Evolutionary conservation across 345 rosid species (phyloP).

Genomic region (Corchorus capsularis): DNA sequence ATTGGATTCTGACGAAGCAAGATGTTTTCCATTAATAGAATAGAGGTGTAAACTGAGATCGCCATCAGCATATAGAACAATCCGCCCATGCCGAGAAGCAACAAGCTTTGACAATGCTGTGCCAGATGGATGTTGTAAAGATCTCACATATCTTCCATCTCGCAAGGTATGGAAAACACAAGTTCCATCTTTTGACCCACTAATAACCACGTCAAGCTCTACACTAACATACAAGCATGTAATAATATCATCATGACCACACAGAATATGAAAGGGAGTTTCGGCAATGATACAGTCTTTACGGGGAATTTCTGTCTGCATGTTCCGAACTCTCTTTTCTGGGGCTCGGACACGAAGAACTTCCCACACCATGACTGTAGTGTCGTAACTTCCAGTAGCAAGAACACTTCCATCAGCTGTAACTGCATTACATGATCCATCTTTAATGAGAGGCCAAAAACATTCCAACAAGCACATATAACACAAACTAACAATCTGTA

Average conservation of each 20-base stretch:
- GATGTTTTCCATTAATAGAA: constrained; percentile 92
- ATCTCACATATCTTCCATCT: constrained; percentile 91
- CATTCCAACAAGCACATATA: not conserved
- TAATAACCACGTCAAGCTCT: constrained; percentile 92
- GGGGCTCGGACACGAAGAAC: constrained; percentile 53
- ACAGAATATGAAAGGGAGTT: constrained; percentile 91
- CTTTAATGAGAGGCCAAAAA: constrained; percentile 18
- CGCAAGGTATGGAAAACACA: constrained; percentile 87
- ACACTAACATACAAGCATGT: constrained; percentile 81
- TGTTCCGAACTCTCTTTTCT: constrained; percentile 66
- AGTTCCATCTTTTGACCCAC: constrained; percentile 98
- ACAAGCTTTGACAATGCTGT: constrained; percentile 81
- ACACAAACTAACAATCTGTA: constrained; percentile 1
- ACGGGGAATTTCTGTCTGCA: constrained; percentile 54
- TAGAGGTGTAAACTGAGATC: constrained; percentile 91
- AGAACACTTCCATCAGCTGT: constrained; percentile 81
- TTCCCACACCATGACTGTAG: constrained; percentile 97
- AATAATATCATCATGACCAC: constrained; percentile 95
- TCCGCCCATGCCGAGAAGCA: constrained; percentile 82
- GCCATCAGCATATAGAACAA: constrained; percentile 78
- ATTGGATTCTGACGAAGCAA: constrained; percentile 84
- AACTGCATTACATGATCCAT: constrained; percentile 54
- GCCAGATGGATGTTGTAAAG: constrained; percentile 82
- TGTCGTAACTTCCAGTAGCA: constrained; percentile 97
- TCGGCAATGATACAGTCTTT: constrained; percentile 74